phyloP scores from a whole-genome alignment of 305 asterid genomes.

The Fraxinus dipetala region DNA sequence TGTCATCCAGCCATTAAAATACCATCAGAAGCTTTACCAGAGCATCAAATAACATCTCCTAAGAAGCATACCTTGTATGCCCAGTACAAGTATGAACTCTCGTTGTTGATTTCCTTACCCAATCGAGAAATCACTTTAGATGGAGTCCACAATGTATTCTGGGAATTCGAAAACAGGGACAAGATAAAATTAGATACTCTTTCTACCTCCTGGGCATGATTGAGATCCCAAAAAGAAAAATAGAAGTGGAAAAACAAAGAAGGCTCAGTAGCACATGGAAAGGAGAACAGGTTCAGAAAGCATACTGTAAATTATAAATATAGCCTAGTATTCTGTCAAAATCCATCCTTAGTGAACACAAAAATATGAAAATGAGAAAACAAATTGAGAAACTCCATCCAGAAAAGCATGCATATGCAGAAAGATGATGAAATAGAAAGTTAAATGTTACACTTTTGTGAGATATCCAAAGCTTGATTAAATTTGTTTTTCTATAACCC shows the following conservation, averaged over 20 bases:
- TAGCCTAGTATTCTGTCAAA: background rate
- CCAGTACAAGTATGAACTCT: slow-evolving; percentile 87
- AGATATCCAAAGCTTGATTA: background rate
- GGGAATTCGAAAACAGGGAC: slow-evolving; percentile 24
- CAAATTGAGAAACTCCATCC: background rate
- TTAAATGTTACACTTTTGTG: background rate
- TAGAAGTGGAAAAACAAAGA: background rate
- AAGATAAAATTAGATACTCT: slow-evolving; percentile 2
- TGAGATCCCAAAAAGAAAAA: background rate
- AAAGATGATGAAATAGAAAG: background rate
- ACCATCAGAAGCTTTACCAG: background rate
- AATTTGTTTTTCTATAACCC: background rate
- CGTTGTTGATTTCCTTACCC: slow-evolving; percentile 78
- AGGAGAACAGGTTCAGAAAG: background rate
- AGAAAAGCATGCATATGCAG: background rate
- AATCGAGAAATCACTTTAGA: slow-evolving; percentile 87
- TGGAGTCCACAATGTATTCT: slow-evolving; percentile 86
- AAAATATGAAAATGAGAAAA: background rate
- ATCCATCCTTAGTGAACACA: background rate
- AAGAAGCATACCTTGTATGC: slow-evolving; percentile 63
- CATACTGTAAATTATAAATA: background rate
- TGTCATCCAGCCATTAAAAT: background rate
- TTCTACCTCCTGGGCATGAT: background rate
- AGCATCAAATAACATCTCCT: background rate
- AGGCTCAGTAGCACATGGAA: background rate